Percentiles rank a stretch among this genome's conserved stretches.
phyloP scores from a whole-genome alignment of 1,139 yeast genomes.

The Yamadazyma membranifaciens region DNA sequence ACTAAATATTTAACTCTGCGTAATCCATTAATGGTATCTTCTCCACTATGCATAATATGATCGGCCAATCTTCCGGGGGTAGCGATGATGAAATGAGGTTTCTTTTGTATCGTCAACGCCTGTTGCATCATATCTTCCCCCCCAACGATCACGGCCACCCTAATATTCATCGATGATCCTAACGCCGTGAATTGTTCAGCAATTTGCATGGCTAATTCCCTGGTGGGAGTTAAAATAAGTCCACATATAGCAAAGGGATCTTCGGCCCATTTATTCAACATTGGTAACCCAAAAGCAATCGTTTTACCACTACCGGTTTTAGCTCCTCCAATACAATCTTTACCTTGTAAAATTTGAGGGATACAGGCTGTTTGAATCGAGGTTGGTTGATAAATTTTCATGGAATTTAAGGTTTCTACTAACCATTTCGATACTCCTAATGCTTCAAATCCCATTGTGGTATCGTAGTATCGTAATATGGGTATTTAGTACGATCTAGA shows the following conservation, averaged over 20 bases:
- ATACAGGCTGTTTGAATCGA: conserved; percentile 86
- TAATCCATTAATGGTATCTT: conserved; percentile 79
- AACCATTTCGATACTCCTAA: conserved; percentile 89
- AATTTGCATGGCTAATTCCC: conserved; percentile 93
- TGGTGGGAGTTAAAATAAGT: conserved; percentile 84
- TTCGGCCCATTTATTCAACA: conserved; percentile 89
- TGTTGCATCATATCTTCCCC: conserved; percentile 92
- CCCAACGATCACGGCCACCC: conserved; percentile 82
- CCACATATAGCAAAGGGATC: conserved; percentile 96
- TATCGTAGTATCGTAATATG: background rate
- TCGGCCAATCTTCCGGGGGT: conserved; percentile 98
- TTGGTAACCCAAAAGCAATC: conserved; percentile 95
- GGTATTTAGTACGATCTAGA: background rate
- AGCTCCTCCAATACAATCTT: conserved; percentile 97
- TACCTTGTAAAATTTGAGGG: conserved; percentile 77
- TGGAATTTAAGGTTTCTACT: conserved; percentile 70
- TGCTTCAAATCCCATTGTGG: conserved; percentile 47
- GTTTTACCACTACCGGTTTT: conserved; percentile 99
- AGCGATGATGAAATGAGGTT: conserved; percentile 94
- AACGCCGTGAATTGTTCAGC: conserved; percentile 95
- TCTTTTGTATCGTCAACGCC: conserved; percentile 72
- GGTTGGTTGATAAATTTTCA: conserved; percentile 84
- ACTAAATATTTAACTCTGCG: conserved; percentile 77
- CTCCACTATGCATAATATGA: conserved; percentile 85
- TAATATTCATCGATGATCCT: conserved; percentile 85